A percentile compares a stretch with the other conserved stretches of the same genome.
Evolutionary conservation across 2,329 filamentous ascomycete species (phyloP).

Genomic region (Aspergillus aculeatus): DNA sequence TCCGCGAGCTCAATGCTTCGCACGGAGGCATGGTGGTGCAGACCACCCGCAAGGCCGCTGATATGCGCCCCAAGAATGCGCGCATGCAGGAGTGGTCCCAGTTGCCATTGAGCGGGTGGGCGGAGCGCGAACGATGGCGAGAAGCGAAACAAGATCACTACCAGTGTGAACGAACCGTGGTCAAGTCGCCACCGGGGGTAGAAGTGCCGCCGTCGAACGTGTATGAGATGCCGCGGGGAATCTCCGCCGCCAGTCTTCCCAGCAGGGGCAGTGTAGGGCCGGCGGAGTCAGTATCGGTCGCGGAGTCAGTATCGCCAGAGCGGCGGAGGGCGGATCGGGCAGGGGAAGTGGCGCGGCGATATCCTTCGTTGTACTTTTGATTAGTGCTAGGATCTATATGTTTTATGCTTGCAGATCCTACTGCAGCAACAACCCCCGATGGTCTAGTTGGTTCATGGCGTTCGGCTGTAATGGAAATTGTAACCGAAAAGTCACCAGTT

Average conservation of each 20-base stretch:
- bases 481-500: not conserved
- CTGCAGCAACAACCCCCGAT: not conserved
- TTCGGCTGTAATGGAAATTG: not conserved
- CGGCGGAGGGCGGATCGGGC: not conserved
- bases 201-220: not conserved
- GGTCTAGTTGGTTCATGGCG: not conserved
- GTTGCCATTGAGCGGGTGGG: not conserved
- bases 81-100: not conserved
- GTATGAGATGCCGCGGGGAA: not conserved
- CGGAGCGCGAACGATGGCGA: not conserved
- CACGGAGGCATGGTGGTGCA: not conserved
- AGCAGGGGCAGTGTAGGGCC: not conserved
- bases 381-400: not conserved
- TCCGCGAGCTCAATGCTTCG: not conserved
- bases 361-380: not conserved
- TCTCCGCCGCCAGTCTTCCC: not conserved
- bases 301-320: not conserved
- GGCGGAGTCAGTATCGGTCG: not conserved
- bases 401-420: rapidly evolving
- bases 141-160: not conserved
- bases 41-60: not conserved
- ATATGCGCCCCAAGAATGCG: not conserved
- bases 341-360: not conserved
- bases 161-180: not conserved
- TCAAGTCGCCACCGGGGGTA: not conserved